Evolutionary conservation across 2,329 filamentous ascomycete genomes (phyloP).

Genomic region (Xylaria sp.): DNA sequence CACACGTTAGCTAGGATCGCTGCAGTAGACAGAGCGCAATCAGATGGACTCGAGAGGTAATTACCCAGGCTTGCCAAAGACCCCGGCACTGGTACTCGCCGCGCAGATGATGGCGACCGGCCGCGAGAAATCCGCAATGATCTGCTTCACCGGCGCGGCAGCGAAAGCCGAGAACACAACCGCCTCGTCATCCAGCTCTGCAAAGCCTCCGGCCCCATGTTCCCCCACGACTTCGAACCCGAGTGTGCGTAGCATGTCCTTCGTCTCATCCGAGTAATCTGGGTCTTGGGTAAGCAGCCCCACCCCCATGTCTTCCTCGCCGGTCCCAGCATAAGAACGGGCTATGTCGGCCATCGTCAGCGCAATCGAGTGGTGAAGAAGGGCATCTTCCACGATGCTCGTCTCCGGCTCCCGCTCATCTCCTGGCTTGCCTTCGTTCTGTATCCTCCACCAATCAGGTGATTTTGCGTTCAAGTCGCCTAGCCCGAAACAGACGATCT

Average conservation of each 20-base stretch:
- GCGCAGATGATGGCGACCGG: conserved; percentile 43
- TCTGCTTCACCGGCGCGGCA: conserved; percentile 52
- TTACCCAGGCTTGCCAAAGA: conserved; percentile 10
- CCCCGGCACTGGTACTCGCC: not conserved
- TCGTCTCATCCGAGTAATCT: conserved; percentile 37
- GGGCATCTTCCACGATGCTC: conserved; percentile 17
- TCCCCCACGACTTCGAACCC: conserved; percentile 45
- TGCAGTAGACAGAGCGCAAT: not conserved
- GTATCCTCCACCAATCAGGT: conserved; percentile 36
- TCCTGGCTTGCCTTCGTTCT: conserved; percentile 27
- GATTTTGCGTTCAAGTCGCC: conserved; percentile 28
- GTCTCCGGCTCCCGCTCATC: conserved; percentile 13
- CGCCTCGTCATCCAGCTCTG: conserved; percentile 52
- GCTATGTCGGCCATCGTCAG: conserved; percentile 41
- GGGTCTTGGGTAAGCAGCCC: conserved; percentile 46
- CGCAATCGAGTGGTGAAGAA: conserved; percentile 43
- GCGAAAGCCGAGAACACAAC: conserved; percentile 52
- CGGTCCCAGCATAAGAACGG: conserved; percentile 24
- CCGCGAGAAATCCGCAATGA: conserved; percentile 53
- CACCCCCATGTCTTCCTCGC: conserved; percentile 17
- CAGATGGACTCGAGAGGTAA: not conserved
- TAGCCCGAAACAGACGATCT: conserved; percentile 45
- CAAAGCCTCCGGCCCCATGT: conserved; percentile 49
- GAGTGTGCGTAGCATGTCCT: conserved; percentile 38
- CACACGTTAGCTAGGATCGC: conserved; percentile 33